Conservation (phyloP, 768 basidiomycete species). For the Ramaria sp. region DNA sequence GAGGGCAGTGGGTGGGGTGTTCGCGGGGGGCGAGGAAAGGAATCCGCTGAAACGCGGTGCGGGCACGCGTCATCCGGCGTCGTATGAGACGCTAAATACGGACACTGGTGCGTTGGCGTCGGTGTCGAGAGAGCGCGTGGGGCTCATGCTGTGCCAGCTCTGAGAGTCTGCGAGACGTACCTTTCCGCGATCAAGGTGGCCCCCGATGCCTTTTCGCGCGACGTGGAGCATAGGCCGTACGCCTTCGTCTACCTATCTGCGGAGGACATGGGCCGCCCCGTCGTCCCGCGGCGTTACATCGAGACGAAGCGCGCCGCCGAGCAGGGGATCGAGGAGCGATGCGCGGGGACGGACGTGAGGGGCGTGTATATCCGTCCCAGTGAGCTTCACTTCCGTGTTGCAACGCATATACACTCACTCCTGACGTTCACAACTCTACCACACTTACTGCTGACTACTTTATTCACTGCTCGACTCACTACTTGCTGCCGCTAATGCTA, state of each 20-base stretch:
- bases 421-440: no score
- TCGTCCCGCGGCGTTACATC: conserved; percentile 81
- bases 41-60: conserved; percentile 43
- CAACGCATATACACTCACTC: no score
- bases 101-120: conserved; percentile 62
- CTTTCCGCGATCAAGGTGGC: conserved; percentile 25
- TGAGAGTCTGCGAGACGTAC: conserved; percentile 72
- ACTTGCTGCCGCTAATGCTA: no score
- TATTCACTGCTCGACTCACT: no score
- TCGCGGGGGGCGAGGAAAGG: conserved; percentile 20
- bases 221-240: conserved; percentile 32
- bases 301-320: conserved; percentile 93
- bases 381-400: conserved; percentile 19
- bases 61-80: conserved; percentile 21
- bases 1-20: conserved; percentile 34
- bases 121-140: conserved; percentile 2
- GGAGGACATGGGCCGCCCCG: conserved; percentile 82
- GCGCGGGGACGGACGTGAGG: conserved; percentile 36
- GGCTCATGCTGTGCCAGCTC: conserved; percentile 32
- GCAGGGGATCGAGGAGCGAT: conserved; percentile 44
- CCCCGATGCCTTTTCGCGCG: conserved; percentile 17
- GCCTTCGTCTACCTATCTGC: conserved; percentile 90
- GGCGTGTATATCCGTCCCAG: conserved; percentile 85
- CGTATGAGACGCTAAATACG: conserved; percentile 77
- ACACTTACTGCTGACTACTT: neutral